Evolutionary conservation across 2,329 filamentous ascomycete species (phyloP).

Genomic region (Botryotinia calthae): DNA sequence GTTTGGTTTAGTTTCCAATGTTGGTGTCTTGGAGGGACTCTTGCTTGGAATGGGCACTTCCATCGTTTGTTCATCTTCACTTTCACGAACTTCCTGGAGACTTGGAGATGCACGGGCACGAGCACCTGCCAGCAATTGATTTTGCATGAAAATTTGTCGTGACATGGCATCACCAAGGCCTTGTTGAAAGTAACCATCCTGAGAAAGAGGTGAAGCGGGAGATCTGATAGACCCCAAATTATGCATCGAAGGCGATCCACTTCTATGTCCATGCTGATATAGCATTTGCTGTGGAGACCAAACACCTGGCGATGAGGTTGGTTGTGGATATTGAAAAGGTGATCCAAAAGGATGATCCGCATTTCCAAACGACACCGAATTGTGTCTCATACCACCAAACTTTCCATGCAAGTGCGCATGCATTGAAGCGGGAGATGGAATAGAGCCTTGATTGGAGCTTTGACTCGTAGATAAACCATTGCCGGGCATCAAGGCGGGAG

Average conservation of each 20-base stretch:
- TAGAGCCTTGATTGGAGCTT: slow-evolving; percentile 61
- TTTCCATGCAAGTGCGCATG: slow-evolving; percentile 54
- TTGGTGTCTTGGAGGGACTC: slow-evolving; percentile 53
- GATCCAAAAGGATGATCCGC: slow-evolving; percentile 58
- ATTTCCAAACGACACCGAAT: slow-evolving; percentile 65
- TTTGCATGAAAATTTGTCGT: slow-evolving; percentile 48
- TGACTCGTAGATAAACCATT: slow-evolving; percentile 58
- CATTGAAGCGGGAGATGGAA: slow-evolving; percentile 72
- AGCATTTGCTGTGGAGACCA: slow-evolving; percentile 56
- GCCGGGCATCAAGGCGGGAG: slow-evolving; percentile 56
- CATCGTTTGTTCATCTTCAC: slow-evolving; percentile 57
- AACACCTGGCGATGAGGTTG: slow-evolving; percentile 54
- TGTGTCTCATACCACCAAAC: slow-evolving; percentile 59
- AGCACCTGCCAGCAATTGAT: slow-evolving; percentile 45
- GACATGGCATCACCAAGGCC: slow-evolving; percentile 40
- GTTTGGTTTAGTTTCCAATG: slow-evolving; percentile 54
- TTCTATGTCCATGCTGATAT: slow-evolving; percentile 52
- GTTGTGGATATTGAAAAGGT: slow-evolving; percentile 64
- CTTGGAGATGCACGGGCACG: slow-evolving; percentile 56
- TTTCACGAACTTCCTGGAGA: slow-evolving; percentile 71
- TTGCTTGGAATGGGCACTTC: slow-evolving; percentile 38
- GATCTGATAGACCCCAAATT: slow-evolving; percentile 58
- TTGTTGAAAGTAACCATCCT: slow-evolving; percentile 40
- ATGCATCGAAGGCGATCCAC: slow-evolving; percentile 62
- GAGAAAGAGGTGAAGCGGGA: slow-evolving; percentile 60